Evolutionary conservation across 768 basidiomycete genomes (phyloP).

Genomic region (Lactifluus volemus): DNA sequence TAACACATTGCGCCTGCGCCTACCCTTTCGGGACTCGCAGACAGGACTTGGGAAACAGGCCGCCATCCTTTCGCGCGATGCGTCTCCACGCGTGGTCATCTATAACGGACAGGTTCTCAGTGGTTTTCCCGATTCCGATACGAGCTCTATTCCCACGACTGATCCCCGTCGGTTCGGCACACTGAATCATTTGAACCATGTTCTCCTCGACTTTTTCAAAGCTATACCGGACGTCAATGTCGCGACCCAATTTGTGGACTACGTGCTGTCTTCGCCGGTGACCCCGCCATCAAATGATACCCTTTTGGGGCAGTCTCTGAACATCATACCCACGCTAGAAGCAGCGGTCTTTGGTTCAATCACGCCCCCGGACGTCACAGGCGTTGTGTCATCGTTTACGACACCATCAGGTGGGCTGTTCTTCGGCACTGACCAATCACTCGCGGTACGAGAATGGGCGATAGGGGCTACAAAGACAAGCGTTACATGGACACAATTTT

Average conservation of each 20-base stretch:
- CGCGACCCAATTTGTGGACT: conserved; percentile 41
- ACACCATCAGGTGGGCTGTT: conserved; percentile 43
- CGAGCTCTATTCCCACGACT: conserved; percentile 27
- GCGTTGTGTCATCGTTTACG: conserved; percentile 43
- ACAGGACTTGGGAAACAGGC: conserved; percentile 41
- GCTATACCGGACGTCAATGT: conserved; percentile 39
- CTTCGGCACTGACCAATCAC: conserved; percentile 48
- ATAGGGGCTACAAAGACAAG: conserved; percentile 32
- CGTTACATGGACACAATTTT: conserved; percentile 46
- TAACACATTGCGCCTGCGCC: conserved; percentile 45
- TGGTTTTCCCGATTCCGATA: conserved; percentile 33
- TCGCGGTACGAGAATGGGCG: conserved; percentile 45
- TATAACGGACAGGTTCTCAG: conserved; percentile 44
- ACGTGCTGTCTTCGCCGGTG: conserved; percentile 34
- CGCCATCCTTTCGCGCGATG: conserved; percentile 37
- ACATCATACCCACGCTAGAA: conserved; percentile 45
- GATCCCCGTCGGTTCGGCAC: conserved; percentile 52
- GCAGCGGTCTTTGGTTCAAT: conserved; percentile 58
- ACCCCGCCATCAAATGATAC: conserved; percentile 36
- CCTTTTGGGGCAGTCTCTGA: conserved; percentile 33
- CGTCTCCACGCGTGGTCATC: conserved; percentile 40
- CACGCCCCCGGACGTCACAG: conserved; percentile 37
- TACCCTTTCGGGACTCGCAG: conserved; percentile 45
- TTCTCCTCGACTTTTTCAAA: conserved; percentile 47
- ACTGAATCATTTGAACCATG: conserved; percentile 43